Conservation (phyloP, 139 green algal species). For the Micractinium conductrix region DNA sequence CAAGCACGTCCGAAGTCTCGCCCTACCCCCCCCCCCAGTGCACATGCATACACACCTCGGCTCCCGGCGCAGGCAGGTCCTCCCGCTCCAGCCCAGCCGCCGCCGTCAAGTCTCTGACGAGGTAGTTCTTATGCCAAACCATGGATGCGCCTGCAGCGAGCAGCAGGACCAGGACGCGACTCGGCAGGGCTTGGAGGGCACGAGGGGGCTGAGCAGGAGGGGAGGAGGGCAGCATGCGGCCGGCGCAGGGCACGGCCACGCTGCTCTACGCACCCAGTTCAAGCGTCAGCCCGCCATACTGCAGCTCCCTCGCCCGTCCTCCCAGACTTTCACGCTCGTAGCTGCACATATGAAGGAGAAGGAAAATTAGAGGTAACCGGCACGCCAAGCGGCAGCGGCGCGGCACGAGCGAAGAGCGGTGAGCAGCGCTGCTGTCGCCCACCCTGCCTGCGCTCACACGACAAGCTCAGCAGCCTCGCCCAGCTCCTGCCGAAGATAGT, state of each 20-base stretch:
- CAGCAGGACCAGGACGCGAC: too few relatives aligned
- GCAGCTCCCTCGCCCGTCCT: not conserved
- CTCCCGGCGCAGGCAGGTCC: too few relatives aligned
- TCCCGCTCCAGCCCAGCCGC: slow-evolving; percentile 16
- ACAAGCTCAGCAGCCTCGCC: slow-evolving; percentile 13
- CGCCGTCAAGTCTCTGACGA: not conserved
- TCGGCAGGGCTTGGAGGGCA: too few relatives aligned
- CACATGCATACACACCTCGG: too few relatives aligned
- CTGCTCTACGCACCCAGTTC: not conserved
- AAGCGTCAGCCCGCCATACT: not conserved
- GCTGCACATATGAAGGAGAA: not conserved
- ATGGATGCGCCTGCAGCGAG: not conserved
- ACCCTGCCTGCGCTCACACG: slow-evolving; percentile 34
- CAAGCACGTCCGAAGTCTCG: not conserved
- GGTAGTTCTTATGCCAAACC: not conserved
- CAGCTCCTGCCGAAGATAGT: slow-evolving; percentile 33
- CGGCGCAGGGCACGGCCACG: not conserved
- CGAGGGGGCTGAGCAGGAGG: too few relatives aligned
- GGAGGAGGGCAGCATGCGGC: not conserved
- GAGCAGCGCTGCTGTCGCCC: not conserved
- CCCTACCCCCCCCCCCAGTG: not conserved
- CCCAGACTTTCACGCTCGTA: slow-evolving; percentile 13
- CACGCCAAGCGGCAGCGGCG: not conserved
- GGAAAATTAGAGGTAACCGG: not conserved
- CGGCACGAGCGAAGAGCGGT: not conserved